Conservation (phyloP, 306 rosid genomes). For the Parietaria judaica region DNA sequence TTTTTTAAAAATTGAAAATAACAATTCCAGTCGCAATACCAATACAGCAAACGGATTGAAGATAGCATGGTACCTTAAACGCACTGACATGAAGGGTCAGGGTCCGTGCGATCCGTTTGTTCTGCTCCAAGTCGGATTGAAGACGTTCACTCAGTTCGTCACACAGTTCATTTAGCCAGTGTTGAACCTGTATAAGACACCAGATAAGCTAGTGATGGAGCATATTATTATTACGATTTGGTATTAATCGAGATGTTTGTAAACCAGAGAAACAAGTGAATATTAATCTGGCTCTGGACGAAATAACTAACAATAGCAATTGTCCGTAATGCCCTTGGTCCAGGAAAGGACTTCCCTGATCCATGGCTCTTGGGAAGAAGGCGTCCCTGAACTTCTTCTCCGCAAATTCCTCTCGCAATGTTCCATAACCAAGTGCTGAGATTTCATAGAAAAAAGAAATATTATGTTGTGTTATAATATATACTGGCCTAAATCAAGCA, state of each 20-base stretch:
- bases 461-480: no score
- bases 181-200: conserved; percentile 49
- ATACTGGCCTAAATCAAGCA: no score
- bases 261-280: conserved; percentile 12
- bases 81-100: conserved; percentile 75
- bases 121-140: conserved; percentile 60
- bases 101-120: conserved; percentile 79
- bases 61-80: conserved; percentile 38
- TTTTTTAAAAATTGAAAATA: no score
- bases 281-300: not conserved
- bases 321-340: conserved; percentile 79
- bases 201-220: no score
- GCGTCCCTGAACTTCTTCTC: conserved; percentile 88
- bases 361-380: conserved; percentile 97
- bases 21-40: not conserved
- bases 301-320: conserved; percentile 50
- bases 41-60: not conserved
- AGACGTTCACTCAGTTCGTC: conserved; percentile 85
- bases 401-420: conserved; percentile 79
- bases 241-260: no score
- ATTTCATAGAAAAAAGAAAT: not conserved
- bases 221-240: no score
- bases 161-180: conserved; percentile 78
- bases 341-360: conserved; percentile 93
- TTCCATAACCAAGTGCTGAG: conserved; percentile 96